Evolutionary conservation across 257 asterid species (phyloP).

Genomic region (Solanum pennellii): DNA sequence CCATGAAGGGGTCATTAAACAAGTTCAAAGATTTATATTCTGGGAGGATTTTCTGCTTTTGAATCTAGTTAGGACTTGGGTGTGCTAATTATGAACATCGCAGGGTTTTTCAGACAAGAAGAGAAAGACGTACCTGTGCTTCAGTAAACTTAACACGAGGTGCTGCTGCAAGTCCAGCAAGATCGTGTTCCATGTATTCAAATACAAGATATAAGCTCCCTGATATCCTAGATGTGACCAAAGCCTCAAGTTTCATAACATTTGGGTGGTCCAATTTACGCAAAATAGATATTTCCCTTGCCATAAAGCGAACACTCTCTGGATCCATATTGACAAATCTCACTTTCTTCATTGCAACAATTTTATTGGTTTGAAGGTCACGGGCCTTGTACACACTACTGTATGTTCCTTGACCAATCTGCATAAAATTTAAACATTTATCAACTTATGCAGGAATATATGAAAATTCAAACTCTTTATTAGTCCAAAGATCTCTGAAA

Average conservation of each 20-base stretch:
- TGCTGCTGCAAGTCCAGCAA: conserved; percentile 72
- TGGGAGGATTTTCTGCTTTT: neutral
- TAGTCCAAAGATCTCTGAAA: neutral
- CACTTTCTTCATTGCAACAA: conserved; percentile 91
- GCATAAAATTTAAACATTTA: neutral
- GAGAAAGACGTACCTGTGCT: conserved; percentile 46
- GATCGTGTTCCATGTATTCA: conserved; percentile 97
- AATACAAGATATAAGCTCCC: conserved; percentile 82
- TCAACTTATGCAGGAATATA: neutral
- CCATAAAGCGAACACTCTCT: conserved; percentile 94
- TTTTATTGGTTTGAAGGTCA: conserved; percentile 43
- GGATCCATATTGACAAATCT: conserved; percentile 86
- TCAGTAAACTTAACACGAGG: conserved; percentile 65
- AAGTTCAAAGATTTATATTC: neutral
- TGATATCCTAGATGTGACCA: conserved; percentile 69
- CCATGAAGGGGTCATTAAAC: neutral
- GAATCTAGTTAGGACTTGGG: neutral
- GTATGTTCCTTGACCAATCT: conserved; percentile 98
- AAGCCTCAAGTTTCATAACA: conserved; percentile 78
- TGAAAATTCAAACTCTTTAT: neutral
- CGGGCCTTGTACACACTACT: conserved; percentile 96
- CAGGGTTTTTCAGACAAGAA: neutral
- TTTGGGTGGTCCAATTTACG: conserved; percentile 85
- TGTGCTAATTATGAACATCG: neutral
- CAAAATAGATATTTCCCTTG: conserved; percentile 71